Evolutionary conservation across 768 basidiomycete genomes (phyloP), one percentile per base, ranked within the genome.

Genomic region (Rhodotorula diobovata): DNA sequence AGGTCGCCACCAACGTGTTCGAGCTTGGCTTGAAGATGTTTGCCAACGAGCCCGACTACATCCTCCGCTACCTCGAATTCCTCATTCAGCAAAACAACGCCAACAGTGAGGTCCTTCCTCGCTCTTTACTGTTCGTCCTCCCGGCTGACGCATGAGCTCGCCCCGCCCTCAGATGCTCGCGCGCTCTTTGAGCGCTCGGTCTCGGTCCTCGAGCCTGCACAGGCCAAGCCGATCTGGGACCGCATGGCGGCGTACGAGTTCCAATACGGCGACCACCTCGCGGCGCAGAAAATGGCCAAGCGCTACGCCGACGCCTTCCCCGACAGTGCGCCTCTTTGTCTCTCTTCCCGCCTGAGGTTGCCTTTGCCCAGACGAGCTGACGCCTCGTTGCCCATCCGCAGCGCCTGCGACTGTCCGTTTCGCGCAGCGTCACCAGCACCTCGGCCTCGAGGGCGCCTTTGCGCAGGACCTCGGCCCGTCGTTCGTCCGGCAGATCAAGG

Each of bases 161-260:
- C 37, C 25, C 23, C 16, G 46, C 28, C 70, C 54, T 11, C 72
- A 99, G 96, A 99, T 82, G 96, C 95, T 2, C 87, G 95, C 66
- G 95, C 95, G 0, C 82, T 98, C 37, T 99, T 99, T 78, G 95
- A 99, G 79, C 87, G 90, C 37, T 88, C 91, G 14, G 89, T 95
- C 35, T 80, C 84, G 25, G 88, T 85, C 9, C 92, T 96, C 79
- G 81, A 88, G 20, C 67, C 76, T 1, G 82, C 90, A 15, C 86
- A 87, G 53, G 91, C 91, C 25, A 84, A 90, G 46, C 88, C 90
- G 0, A 84, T 98, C 28, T 99, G 94, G 94, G 93, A 96, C 78
- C 86, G 91, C 55, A 98, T 94, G 96, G 88, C 93, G 9, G 85
- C 89, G 66, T 95, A 95, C 81, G 92, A 96, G 80, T 97, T 93